Evolutionary conservation across 1,284 basidiomycete genomes (phyloP).

Genomic region (Schizopora paradoxa): DNA sequence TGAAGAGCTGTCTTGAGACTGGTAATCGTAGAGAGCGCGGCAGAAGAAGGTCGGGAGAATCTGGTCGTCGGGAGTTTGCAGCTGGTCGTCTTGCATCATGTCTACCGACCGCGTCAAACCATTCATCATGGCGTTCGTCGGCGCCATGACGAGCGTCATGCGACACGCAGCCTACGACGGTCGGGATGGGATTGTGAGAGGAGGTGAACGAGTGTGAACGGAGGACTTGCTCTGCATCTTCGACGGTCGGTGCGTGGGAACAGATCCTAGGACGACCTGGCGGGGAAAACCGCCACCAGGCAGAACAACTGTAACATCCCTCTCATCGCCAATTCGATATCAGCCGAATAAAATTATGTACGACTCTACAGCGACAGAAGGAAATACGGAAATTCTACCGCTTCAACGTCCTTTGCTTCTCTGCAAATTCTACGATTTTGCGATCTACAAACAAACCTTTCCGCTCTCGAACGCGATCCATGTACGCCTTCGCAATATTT

Average conservation of each 20-base stretch:
- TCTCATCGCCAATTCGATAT: no score
- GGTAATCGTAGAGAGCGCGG: slow-evolving; percentile 89
- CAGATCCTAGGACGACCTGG: not conserved
- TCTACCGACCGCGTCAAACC: slow-evolving; percentile 17
- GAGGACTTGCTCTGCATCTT: not conserved
- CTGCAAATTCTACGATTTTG: slow-evolving; percentile 90
- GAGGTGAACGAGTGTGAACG: not conserved
- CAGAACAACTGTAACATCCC: not conserved
- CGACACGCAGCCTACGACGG: not conserved
- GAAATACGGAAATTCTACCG: slow-evolving; percentile 47
- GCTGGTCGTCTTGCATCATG: slow-evolving; percentile 20
- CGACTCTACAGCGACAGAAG: no score
- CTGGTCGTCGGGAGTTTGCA: slow-evolving; percentile 42
- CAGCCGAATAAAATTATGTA: no score
- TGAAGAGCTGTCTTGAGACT: slow-evolving; percentile 81
- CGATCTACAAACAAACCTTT: slow-evolving; percentile 95
- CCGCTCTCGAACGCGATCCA: slow-evolving; percentile 86
- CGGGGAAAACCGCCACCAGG: not conserved
- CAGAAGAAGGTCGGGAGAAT: slow-evolving; percentile 77
- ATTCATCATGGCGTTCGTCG: slow-evolving; percentile 24
- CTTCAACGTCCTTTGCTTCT: slow-evolving; percentile 96
- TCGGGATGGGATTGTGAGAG: not conserved
- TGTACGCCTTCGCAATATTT: slow-evolving; percentile 92
- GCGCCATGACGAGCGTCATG: slow-evolving; percentile 23
- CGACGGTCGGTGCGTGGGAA: not conserved